Conservation (phyloP, 2,329 filamentous ascomycete species). For the Penicillium sp. region DNA sequence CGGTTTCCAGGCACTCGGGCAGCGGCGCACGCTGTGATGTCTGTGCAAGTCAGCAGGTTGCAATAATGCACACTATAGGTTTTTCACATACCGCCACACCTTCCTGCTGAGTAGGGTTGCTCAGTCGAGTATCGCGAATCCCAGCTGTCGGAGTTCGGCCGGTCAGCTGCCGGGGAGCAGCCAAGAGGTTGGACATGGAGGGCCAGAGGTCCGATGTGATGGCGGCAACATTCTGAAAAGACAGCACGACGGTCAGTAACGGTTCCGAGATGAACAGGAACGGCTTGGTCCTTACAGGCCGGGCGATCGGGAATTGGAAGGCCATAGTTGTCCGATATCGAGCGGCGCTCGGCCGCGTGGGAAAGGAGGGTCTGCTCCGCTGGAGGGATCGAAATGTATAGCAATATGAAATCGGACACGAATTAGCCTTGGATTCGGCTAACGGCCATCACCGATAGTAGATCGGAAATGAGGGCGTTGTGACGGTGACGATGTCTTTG, state of each 20-base stretch:
- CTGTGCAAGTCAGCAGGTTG: slow-evolving; percentile 10
- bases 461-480: slow-evolving; percentile 9
- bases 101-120: slow-evolving; percentile 13
- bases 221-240: slow-evolving; percentile 46
- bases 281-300: slow-evolving; percentile 42
- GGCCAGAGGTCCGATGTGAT: slow-evolving; percentile 46
- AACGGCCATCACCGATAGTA: slow-evolving; percentile 28
- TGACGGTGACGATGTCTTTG: slow-evolving; percentile 21
- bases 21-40: slow-evolving; percentile 13
- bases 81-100: slow-evolving; percentile 21
- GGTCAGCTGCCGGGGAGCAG: slow-evolving; percentile 36
- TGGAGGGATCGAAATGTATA: neutral
- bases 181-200: slow-evolving; percentile 40
- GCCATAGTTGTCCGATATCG: slow-evolving; percentile 47
- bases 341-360: slow-evolving; percentile 40
- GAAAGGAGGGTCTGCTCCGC: slow-evolving; percentile 19
- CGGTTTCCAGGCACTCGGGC: slow-evolving; percentile 28
- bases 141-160: slow-evolving; percentile 20
- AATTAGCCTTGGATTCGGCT: slow-evolving; percentile 8
- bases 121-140: slow-evolving; percentile 13
- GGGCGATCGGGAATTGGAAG: slow-evolving; percentile 49
- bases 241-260: slow-evolving; percentile 12
- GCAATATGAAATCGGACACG: slow-evolving; percentile 1
- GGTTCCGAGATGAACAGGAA: neutral
- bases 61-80: neutral